Conservation (phyloP, 2,329 filamentous ascomycete species). For the Helicocarpus griseus region DNA sequence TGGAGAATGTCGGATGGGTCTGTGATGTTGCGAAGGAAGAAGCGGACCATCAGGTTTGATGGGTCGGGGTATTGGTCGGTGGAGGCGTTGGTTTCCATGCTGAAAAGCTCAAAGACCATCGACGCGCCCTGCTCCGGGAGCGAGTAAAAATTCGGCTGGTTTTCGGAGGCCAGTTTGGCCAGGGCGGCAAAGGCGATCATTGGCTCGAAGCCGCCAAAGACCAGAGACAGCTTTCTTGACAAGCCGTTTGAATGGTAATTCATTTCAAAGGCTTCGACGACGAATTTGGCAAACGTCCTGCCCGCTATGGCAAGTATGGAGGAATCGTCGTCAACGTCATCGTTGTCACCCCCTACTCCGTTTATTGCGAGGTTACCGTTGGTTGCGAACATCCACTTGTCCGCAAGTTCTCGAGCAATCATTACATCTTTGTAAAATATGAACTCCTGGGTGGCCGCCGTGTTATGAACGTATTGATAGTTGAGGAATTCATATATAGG, state of each 20-base stretch:
- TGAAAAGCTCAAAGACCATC: conserved; percentile 45
- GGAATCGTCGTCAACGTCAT: conserved; percentile 20
- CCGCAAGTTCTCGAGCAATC: conserved; percentile 37
- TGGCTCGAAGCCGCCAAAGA: conserved; percentile 43
- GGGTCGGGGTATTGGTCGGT: conserved; percentile 29
- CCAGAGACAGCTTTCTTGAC: conserved; percentile 35
- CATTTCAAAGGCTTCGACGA: conserved; percentile 29
- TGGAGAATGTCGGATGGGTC: conserved; percentile 21
- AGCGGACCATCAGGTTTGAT: conserved; percentile 44
- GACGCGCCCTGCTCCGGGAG: conserved; percentile 41
- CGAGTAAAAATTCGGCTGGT: conserved; percentile 37
- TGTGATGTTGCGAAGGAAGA: conserved; percentile 49
- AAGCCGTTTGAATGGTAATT: conserved; percentile 31
- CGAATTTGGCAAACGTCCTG: conserved; percentile 30
- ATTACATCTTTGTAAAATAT: conserved; percentile 24
- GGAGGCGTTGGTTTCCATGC: conserved; percentile 23
- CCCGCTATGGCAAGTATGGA: conserved; percentile 34
- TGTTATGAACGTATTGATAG: conserved; percentile 46
- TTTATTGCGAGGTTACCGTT: conserved; percentile 36
- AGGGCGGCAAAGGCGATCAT: conserved; percentile 44
- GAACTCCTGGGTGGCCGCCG: conserved; percentile 25
- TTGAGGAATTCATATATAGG: conserved; percentile 48
- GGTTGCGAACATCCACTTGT: conserved; percentile 39
- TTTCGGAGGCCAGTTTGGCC: conserved; percentile 28
- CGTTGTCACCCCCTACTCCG: conserved; percentile 9